A percentile compares a stretch with the other conserved stretches of the same genome.
phyloP scores from a whole-genome alignment of 768 basidiomycete genomes.

The Lactarius trivialis region DNA sequence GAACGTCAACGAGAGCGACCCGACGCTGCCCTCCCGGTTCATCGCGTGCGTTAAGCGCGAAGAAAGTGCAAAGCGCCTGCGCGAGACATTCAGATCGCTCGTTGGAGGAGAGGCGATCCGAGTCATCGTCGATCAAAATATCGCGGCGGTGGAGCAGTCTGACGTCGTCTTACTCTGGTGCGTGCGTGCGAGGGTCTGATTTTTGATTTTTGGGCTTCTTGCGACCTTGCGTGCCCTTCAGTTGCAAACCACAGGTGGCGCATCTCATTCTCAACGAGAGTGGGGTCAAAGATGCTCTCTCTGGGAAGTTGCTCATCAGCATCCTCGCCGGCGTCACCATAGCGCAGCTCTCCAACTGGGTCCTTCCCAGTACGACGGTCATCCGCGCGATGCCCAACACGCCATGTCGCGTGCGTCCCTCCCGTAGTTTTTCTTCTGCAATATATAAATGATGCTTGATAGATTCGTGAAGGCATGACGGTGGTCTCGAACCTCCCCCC shows the following conservation, averaged over 20 bases:
- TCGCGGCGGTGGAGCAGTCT: conserved; percentile 60
- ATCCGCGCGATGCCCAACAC: conserved; percentile 99
- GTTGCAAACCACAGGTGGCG: conserved; percentile 92
- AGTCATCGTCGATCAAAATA: conserved; percentile 62
- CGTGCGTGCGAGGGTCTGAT: no score
- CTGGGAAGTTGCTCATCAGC: conserved; percentile 89
- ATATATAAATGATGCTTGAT: neutral
- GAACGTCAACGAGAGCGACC: conserved; percentile 43
- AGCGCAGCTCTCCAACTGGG: conserved; percentile 68
- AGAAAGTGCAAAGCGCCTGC: conserved; percentile 65
- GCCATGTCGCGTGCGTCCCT: conserved; percentile 73
- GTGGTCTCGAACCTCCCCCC: conserved; percentile 71
- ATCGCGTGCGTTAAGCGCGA: conserved; percentile 81
- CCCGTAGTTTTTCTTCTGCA: neutral
- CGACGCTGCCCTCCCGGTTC: conserved; percentile 71
- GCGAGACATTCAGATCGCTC: conserved; percentile 49
- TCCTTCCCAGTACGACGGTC: conserved; percentile 69
- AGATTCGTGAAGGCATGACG: conserved; percentile 99
- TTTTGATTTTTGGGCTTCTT: neutral
- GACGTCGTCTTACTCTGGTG: conserved; percentile 90
- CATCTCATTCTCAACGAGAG: conserved; percentile 60
- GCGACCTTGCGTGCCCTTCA: conserved; percentile 29
- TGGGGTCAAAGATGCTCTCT: conserved; percentile 78
- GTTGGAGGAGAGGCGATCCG: conserved; percentile 64
- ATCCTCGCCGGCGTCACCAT: conserved; percentile 97